Base-by-base conservation (phyloP, 1,284 basidiomycete species). In the Wolfiporia cocos region DNA sequence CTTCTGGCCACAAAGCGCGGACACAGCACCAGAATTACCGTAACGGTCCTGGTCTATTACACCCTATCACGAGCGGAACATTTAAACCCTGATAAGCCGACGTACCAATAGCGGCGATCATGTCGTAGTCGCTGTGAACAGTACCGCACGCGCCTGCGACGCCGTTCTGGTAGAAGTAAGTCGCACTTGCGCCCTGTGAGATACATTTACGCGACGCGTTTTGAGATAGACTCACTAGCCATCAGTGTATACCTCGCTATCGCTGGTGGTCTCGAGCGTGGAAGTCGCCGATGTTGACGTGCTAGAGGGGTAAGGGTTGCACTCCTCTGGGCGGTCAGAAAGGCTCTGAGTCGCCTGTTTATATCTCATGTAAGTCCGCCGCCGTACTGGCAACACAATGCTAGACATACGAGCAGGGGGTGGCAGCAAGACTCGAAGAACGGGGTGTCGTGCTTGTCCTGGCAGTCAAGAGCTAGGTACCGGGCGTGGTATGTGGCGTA, bases 131-230 rank as follows among this genome's bases (percentile, higher is more conserved):
- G 1, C 55, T 47, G 71, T 91, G 73, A 22, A 72, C 65, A 23
- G 54, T 58, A 37, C 91, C 90, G 61, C 90, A 93, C 6, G 87
- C 86, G 46, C 88, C 88, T 4, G 79, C 67, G 38, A 64, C 62
- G 32, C 81, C 82, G 37, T 73, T 65, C 68, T 92, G 88, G 60
- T 68, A 74, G 71, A 51, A 53, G 51, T 53, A 57, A 40, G 55
- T 59, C 39, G 48, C 60, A 37, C 54, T 57, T n/a, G n/a, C n/a
- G n/a, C n/a, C n/a, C n/a, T n/a, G n/a, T n/a, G n/a, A n/a, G n/a
- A n/a, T n/a, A n/a, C n/a, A n/a, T n/a, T n/a, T n/a, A n/a, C n/a
- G n/a, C n/a, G n/a, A n/a, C n/a, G n/a, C n/a, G n/a, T n/a, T 36
- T 11, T 9, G 28, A 37, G 31, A 6, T 17, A 7, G 7, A 17